phyloP scores from a whole-genome alignment of 1,139 yeast species.

The Yamadazyma conglobata region DNA sequence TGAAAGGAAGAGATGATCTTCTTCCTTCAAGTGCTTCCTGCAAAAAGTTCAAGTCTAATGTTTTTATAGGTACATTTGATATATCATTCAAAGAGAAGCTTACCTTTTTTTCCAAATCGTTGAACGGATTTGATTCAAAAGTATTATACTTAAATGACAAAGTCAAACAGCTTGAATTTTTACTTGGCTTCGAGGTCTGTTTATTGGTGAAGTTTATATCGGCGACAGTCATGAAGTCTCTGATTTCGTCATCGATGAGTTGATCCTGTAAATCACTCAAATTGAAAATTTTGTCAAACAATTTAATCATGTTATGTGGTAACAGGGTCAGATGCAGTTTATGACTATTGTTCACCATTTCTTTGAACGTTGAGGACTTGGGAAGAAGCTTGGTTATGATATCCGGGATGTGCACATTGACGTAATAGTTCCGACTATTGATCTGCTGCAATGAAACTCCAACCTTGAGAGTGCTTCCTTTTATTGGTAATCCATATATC shows the following conservation, averaged over 20 bases:
- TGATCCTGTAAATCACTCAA: constrained; percentile 7
- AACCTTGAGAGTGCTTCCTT: constrained; percentile 1
- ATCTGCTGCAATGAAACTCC: constrained; percentile 8
- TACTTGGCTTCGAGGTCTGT: not conserved
- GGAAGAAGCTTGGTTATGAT: constrained; percentile 32
- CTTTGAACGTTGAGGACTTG: constrained; percentile 19
- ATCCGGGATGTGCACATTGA: constrained; percentile 43
- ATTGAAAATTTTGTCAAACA: constrained; percentile 6
- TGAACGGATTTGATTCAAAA: constrained; percentile 33
- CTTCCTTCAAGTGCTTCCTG: constrained; percentile 30
- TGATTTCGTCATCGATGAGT: constrained; percentile 2
- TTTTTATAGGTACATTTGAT: constrained; percentile 17
- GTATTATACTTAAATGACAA: constrained; percentile 33
- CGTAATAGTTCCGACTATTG: constrained; percentile 10
- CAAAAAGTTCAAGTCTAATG: constrained; percentile 18
- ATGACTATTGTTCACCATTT: constrained; percentile 13
- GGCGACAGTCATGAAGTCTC: constrained; percentile 9
- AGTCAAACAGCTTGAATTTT: constrained; percentile 30
- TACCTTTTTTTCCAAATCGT: constrained; percentile 22
- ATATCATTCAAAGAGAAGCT: constrained; percentile 29
- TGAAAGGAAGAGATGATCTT: constrained; percentile 26
- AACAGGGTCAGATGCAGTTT: constrained; percentile 4
- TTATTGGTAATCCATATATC: constrained; percentile 5
- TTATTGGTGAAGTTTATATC: constrained; percentile 6
- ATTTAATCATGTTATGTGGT: not conserved